These are phyloP conservation scores for Linnemannia exigua DNA, from an alignment of 192 early-diverging fungal species.

Conservation along the genomic window DNA sequence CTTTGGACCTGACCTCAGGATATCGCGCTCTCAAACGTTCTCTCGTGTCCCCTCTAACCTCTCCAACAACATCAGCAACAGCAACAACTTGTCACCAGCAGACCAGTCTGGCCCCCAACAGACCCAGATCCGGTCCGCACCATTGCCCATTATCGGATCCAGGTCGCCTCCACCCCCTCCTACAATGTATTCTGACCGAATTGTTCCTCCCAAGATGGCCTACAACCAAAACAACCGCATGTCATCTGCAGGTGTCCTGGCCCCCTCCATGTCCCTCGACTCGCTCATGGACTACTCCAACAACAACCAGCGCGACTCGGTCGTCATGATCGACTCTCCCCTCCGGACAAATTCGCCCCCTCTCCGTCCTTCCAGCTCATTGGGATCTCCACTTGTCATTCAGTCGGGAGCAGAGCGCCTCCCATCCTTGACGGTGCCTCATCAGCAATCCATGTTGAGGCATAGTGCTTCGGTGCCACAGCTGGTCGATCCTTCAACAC, in stretches of 20 bases:
- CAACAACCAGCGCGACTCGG: background rate
- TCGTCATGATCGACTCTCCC: background rate
- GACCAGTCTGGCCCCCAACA: background rate
- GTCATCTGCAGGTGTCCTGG: background rate
- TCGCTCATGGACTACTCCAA: constrained; percentile 9
- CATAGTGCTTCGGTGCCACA: constrained; percentile 39
- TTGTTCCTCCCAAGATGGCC: constrained; percentile 5
- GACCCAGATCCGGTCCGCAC: background rate
- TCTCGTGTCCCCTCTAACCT: background rate
- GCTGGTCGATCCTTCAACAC: constrained; percentile 2
- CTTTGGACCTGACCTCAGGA: background rate
- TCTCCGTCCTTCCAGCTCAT: background rate
- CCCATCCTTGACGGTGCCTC: constrained; percentile 23
- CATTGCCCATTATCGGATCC: constrained; percentile 13
- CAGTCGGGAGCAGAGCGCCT: constrained; percentile 25
- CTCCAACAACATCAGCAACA: too few species aligned
- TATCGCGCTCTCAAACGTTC: constrained; percentile 22
- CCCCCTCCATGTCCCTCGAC: constrained; percentile 12
- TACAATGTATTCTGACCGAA: constrained; percentile 1
- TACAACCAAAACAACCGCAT: background rate
- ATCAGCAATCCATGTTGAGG: constrained; percentile 19
- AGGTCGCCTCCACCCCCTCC: constrained; percentile 29
- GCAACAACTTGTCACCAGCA: background rate
- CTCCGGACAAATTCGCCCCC: background rate
- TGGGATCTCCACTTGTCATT: constrained; percentile 8